phyloP scores from a whole-genome alignment of 2,329 filamentous ascomycete genomes.

The Aspergillus thermomutatus region DNA sequence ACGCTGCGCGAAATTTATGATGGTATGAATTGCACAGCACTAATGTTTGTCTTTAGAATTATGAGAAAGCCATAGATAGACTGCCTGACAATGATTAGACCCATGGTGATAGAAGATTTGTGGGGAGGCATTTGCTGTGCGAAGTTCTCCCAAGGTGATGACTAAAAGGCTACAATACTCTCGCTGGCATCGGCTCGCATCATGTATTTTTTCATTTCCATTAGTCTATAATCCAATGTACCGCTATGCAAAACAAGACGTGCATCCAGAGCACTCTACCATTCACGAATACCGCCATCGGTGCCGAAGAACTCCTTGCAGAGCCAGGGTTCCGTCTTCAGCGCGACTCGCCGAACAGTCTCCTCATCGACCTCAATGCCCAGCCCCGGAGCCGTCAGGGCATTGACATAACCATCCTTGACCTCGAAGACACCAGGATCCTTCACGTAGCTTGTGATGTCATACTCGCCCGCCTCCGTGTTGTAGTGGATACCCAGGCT shows the following conservation, averaged over 20 bases:
- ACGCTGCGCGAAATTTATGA: slow-evolving; percentile 32
- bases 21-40: background rate
- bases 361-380: slow-evolving; percentile 72
- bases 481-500: slow-evolving; percentile 79
- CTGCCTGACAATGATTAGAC: background rate
- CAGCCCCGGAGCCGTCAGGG: slow-evolving; percentile 59
- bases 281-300: slow-evolving; percentile 65
- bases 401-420: slow-evolving; percentile 61
- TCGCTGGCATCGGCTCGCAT: background rate
- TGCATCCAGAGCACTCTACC: slow-evolving; percentile 44
- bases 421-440: slow-evolving; percentile 65
- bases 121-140: background rate
- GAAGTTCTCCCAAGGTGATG: background rate
- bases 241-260: slow-evolving; percentile 8
- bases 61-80: slow-evolving; percentile 1
- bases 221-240: background rate
- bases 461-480: slow-evolving; percentile 56
- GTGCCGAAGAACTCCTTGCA: slow-evolving; percentile 65
- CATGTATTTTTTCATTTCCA: background rate
- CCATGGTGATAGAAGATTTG: background rate
- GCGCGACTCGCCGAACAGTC: slow-evolving; percentile 57
- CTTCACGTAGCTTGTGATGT: slow-evolving; percentile 64
- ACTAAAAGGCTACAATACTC: background rate
- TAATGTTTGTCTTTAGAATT: background rate
- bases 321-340: slow-evolving; percentile 61